A percentile compares a stretch with the other conserved stretches of the same genome.
These are phyloP conservation scores for Amanita thiersii DNA, from an alignment of 768 basidiomycete genomes.

Conservation along the genomic window DNA sequence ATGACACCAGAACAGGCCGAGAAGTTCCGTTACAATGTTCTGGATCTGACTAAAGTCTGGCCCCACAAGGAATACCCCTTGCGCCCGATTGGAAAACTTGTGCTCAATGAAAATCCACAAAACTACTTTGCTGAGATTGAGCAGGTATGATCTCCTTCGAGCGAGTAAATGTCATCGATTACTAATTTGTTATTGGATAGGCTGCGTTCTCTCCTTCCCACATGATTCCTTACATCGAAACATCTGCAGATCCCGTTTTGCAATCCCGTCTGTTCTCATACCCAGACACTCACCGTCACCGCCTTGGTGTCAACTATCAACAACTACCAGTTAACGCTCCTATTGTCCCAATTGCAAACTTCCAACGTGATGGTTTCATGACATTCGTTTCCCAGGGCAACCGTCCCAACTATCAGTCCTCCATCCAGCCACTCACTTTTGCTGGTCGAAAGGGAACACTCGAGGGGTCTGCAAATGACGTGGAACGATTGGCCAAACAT, in stretches of 20 bases:
- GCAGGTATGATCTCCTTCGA: constrained; percentile 47
- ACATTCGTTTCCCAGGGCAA: constrained; percentile 72
- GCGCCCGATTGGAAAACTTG: constrained; percentile 79
- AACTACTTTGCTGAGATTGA: constrained; percentile 97
- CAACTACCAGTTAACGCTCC: constrained; percentile 88
- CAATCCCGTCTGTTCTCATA: constrained; percentile 95
- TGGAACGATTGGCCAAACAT: constrained; percentile 39
- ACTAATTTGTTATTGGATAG: constrained; percentile 28
- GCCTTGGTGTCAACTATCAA: constrained; percentile 73
- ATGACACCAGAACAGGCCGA: constrained; percentile 93
- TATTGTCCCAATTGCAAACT: constrained; percentile 68
- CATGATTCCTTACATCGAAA: constrained; percentile 80
- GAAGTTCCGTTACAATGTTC: constrained; percentile 81
- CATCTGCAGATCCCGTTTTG: constrained; percentile 86
- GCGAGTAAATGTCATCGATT: constrained; percentile 1
- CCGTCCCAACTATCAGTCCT: constrained; percentile 84
- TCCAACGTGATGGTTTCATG: constrained; percentile 81
- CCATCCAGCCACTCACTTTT: constrained; percentile 67
- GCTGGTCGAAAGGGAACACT: constrained; percentile 36
- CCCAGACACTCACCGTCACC: constrained; percentile 81
- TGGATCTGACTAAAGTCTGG: constrained; percentile 90
- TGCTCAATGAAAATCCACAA: constrained; percentile 67
- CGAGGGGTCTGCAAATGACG: constrained; percentile 31
- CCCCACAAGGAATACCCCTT: constrained; percentile 85
- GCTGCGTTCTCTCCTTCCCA: constrained; percentile 87